Base-by-base conservation (phyloP, 2,329 filamentous ascomycete species). In the Aspergillus amoenus region DNA sequence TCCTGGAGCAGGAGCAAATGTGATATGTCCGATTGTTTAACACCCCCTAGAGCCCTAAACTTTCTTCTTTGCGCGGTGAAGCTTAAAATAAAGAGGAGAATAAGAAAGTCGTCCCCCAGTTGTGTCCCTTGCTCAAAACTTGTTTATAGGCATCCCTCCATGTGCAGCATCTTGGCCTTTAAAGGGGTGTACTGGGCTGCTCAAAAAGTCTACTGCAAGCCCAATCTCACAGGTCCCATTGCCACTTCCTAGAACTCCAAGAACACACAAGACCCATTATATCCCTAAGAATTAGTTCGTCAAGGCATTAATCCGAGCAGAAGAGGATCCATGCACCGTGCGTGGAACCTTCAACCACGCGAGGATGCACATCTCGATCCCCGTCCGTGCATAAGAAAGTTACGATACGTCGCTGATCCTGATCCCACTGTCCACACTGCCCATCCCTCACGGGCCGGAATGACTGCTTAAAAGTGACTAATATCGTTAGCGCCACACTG, bases 371-470 rank as follows among this genome's bases (percentile, higher is more conserved):
- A 45, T 40, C 17, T 40, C 52, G 39, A 49, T 54, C 51, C 42
- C 17, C 17, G 40, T 55, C 57, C 47, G 48, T 56, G 51, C 51
- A 52, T 41, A 30, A 47, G 43, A 59, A 55, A 30, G 55, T 60
- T 64, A 61, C 30, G 58, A 64, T 58, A 61, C 46, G 44, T 62
- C 58, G 56, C 41, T 52, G 56, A 62, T 62, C 56, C 43, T 56
- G 34, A 37, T 49, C 27, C 30, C 39, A 40, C 24, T 32, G 6
- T 43, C 40, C 18, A 22, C 49, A 52, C n/a, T 15, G 32, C 40
- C 27, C 43, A 40, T 39, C 37, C 49, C 45, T 57, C n/a, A 61
- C 40, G 56, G 52, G 56, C 24, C 42, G 46, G 49, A 47, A 27
- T 27, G 24, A 13, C 8, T 30, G 13, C 30, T 24, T 27, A n/a